Evolutionary conservation across 2,329 filamentous ascomycete genomes (phyloP), one percentile per base, ranked within the genome.

Genomic region (Colletotrichum lindemuthianum): DNA sequence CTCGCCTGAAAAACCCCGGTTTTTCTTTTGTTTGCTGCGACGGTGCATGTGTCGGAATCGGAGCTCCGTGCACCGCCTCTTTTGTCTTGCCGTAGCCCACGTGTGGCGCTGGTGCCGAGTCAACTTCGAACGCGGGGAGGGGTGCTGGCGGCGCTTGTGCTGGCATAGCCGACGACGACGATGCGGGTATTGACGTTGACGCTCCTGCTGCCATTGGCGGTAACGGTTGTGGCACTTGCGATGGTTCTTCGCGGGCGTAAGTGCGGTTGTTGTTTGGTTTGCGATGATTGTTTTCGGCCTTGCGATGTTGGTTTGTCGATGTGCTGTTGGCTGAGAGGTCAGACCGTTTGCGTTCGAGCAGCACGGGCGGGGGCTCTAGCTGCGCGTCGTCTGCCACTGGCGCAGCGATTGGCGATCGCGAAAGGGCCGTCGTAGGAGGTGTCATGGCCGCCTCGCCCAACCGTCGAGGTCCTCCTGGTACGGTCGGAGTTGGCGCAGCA

Each of bases 1-100:
- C 92, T 68, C 95, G 88, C 71, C 93, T 89, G 81, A 98, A 98
- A 81, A 99, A 98, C 16, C 96, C 94, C 8, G 87, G 92, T 61
- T 89, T 88, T 72, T 92, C 90, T 73, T 91, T 92, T 56, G 82
- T 74, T 60, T 77, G 24, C 24, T 24, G 78, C 70, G 81, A 69
- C 76, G 80, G 67, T 73, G 79, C 67, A 77, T 76, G 83, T 68
- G 84, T 83, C 51, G 85, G 82, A 13, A 83, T 82, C 51, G 82
- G 78, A 66, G 82, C 78, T 65, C 84, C 82, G 70, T 76, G 78
- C 65, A 78, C 77, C 63, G 78, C 73, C 55, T 85, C 84, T 70
- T 87, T 88, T 41, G 82, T 74, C 74, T 88, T 88, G 68, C 84
- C 84, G 70, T 88, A 88, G 50, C 85, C 84, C 52, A 88, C 80